These are phyloP conservation scores for Ailanthus altissimus DNA, from an alignment of 345 rosid species.

Conservation along the genomic window DNA sequence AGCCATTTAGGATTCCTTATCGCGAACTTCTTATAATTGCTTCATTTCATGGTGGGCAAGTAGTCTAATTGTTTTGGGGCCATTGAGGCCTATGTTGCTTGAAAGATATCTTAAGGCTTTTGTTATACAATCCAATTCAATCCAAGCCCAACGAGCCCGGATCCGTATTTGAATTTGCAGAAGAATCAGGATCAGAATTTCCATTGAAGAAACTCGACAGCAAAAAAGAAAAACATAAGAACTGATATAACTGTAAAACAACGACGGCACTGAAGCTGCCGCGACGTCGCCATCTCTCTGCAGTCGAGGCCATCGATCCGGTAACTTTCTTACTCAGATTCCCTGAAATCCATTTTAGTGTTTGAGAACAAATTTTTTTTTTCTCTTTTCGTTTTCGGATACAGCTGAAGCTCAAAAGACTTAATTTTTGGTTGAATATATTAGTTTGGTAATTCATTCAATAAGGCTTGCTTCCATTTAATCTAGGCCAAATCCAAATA, in stretches of 20 bases:
- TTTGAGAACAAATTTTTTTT: neutral
- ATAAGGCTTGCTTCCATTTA: neutral
- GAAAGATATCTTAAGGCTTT: neutral
- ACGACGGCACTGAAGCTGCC: neutral
- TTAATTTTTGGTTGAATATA: neutral
- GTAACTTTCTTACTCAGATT: neutral
- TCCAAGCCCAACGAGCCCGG: neutral
- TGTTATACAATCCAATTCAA: neutral
- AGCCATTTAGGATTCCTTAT: too few species aligned
- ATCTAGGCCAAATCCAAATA: neutral
- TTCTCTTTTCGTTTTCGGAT: neutral
- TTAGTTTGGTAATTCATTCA: neutral
- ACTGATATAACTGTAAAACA: neutral
- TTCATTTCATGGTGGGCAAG: neutral
- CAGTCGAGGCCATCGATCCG: neutral
- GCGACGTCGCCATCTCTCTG: neutral
- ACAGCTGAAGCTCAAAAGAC: neutral
- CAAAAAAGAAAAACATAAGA: neutral
- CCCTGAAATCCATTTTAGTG: neutral
- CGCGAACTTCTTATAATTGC: too few species aligned
- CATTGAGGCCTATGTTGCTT: neutral
- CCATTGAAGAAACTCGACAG: neutral
- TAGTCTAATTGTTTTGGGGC: neutral
- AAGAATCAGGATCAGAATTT: neutral
- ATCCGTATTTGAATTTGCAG: neutral